These are phyloP conservation scores for Aegilops speltoides DNA, from an alignment of 176 grass and related monocot genomes.

Conservation along the genomic window DNA sequence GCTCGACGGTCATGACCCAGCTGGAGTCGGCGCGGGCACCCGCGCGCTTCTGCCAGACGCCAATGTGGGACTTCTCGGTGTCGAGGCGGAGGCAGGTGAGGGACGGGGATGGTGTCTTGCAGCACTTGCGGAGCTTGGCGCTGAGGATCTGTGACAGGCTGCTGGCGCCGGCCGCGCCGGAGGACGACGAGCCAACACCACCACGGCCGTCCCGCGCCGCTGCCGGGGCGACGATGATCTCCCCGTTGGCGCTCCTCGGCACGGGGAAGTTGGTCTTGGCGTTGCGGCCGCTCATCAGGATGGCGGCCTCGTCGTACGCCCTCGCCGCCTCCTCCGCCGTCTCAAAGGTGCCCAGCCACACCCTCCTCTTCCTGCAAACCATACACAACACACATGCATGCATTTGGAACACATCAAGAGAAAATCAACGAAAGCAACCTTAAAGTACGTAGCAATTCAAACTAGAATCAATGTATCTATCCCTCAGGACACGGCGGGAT, in stretches of 20 bases:
- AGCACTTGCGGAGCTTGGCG: constrained; percentile 95
- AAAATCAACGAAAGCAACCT: constrained; percentile 4
- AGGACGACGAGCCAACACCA: neutral
- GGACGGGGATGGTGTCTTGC: constrained; percentile 87
- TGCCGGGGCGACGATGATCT: constrained; percentile 15
- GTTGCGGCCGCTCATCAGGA: constrained; percentile 98
- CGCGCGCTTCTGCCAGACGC: constrained; percentile 98
- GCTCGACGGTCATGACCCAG: constrained; percentile 98
- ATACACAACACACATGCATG: neutral
- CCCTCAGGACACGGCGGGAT: constrained; percentile 19
- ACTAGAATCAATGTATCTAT: constrained; percentile 2
- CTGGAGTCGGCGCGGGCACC: constrained; percentile 86
- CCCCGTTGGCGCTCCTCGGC: constrained; percentile 39
- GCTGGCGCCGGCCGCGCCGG: neutral
- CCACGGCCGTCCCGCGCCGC: neutral
- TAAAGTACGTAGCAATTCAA: neutral
- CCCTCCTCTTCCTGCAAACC: constrained; percentile 86
- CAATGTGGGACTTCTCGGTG: constrained; percentile 97
- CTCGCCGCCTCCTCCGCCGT: constrained; percentile 97
- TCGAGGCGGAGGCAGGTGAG: constrained; percentile 98
- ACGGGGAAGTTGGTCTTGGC: constrained; percentile 99
- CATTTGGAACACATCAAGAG: constrained; percentile 12
- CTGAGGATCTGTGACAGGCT: constrained; percentile 91
- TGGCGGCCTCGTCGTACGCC: constrained; percentile 94
- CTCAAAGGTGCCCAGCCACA: constrained; percentile 99